Percentiles rank a stretch among this genome's conserved stretches.
Conservation (phyloP, 2,329 filamentous ascomycete genomes). For the Colletotrichum lentis region DNA sequence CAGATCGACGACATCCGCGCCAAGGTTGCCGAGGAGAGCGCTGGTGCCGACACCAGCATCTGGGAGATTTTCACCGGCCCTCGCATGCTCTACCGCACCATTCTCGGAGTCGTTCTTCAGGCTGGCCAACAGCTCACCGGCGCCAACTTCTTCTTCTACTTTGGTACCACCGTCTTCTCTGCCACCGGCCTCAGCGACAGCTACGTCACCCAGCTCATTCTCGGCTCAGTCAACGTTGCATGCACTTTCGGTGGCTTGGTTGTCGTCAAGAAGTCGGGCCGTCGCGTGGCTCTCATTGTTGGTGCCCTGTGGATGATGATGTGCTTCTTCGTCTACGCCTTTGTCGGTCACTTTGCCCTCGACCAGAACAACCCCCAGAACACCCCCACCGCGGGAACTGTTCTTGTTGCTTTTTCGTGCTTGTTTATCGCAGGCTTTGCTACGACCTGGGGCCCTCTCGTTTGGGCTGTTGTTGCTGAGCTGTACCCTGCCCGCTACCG, state of each 20-base stretch:
- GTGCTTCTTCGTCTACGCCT: slow-evolving; percentile 60
- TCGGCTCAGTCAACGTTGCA: slow-evolving; percentile 72
- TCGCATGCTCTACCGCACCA: slow-evolving; percentile 70
- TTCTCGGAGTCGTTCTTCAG: slow-evolving; percentile 69
- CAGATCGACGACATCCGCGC: slow-evolving; percentile 62
- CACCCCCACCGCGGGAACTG: slow-evolving; percentile 60
- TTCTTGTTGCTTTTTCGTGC: slow-evolving; percentile 74
- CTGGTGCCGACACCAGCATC: slow-evolving; percentile 56
- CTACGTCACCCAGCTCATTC: slow-evolving; percentile 73
- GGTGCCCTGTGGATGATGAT: slow-evolving; percentile 69
- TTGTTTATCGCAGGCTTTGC: slow-evolving; percentile 73
- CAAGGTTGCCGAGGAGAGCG: slow-evolving; percentile 59
- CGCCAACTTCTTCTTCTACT: slow-evolving; percentile 74
- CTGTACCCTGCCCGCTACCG: slow-evolving; percentile 68
- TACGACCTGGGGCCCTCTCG: slow-evolving; percentile 74
- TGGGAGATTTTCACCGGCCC: slow-evolving; percentile 73
- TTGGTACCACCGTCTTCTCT: slow-evolving; percentile 71
- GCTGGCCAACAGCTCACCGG: slow-evolving; percentile 74
- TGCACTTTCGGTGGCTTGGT: slow-evolving; percentile 72
- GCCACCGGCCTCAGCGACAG: slow-evolving; percentile 71
- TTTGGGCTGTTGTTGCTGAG: slow-evolving; percentile 72
- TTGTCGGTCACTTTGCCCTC: slow-evolving; percentile 58
- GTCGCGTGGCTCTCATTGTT: slow-evolving; percentile 68
- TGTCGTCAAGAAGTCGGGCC: slow-evolving; percentile 71
- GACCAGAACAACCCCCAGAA: slow-evolving; percentile 53